Evolutionary conservation across 305 asterid genomes (phyloP), one percentile per base, ranked within the genome.

Genomic region (Fraxinus paxiana): DNA sequence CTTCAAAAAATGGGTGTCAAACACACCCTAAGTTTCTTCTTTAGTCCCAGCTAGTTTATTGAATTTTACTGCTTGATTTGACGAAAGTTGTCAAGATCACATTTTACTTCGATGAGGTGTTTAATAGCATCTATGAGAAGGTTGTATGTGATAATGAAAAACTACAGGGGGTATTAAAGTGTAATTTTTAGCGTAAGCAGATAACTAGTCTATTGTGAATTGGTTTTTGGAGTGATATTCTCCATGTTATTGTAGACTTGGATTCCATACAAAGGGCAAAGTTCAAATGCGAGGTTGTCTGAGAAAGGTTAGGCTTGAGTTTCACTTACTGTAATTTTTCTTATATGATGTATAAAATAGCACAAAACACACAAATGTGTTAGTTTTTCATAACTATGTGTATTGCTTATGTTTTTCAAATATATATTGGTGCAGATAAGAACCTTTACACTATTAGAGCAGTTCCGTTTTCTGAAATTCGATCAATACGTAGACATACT

Each of bases 191-290:
- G 78, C 15, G 17, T 2, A 24, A 20, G 31, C 54, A 67, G 67
- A 59, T 72, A 46, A 59, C 41, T 72, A 59, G 9, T 77, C 54
- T 75, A 10, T 72, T 82, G 18, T 75, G 72, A 41, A 63, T 51
- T 18, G 71, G 34, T 48, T 30, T 33, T 75, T 28, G 59, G 41
- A 63, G 77, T 85, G 37, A 65, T 30, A 28, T 28, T 79, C 56
- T 72, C 75, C 71, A 6, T 67, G 80, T 63, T 71, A 65, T 72
- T 84, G 67, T 84, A 96, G 99, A 93, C 99, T 43, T 96, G 99
- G 99, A 92, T 92, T 79, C 99, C 99, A 20, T 96, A 94, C 91
- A 93, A 96, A 90, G 98, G 98, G 69, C 97, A 91, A 82, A 89
- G 85, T 83, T 93, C 98, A 41, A 90, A 87, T 85, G 88, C 97